These are phyloP conservation scores for Chlorella variabilis DNA, from an alignment of 163 green algal species.

Conservation along the genomic window DNA sequence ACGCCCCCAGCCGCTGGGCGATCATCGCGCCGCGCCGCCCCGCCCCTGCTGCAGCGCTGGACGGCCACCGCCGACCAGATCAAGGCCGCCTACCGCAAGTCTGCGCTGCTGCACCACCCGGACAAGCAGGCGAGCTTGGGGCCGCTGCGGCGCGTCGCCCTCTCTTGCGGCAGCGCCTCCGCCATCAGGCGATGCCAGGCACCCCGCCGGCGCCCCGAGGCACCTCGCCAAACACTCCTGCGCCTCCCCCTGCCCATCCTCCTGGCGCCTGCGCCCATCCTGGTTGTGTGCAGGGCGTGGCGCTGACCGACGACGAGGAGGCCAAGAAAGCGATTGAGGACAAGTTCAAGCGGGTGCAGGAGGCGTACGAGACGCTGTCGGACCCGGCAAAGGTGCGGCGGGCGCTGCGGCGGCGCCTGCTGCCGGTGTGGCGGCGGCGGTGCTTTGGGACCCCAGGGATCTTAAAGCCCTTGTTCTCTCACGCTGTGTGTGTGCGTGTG, in stretches of 20 bases:
- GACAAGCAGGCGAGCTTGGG: conserved; percentile 77
- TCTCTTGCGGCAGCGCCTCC: too few relatives aligned
- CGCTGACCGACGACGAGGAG: conserved; percentile 55
- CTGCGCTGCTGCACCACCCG: conserved; percentile 89
- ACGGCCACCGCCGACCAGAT: conserved; percentile 86
- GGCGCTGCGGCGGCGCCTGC: neutral
- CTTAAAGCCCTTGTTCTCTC: too few relatives aligned
- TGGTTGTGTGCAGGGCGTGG: neutral
- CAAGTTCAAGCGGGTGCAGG: conserved; percentile 79
- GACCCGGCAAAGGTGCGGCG: conserved; percentile 67
- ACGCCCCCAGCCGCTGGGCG: too few relatives aligned
- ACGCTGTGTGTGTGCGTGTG: too few relatives aligned
- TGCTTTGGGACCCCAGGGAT: neutral
- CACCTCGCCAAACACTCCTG: neutral
- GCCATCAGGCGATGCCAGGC: too few relatives aligned
- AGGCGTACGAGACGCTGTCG: conserved; percentile 92
- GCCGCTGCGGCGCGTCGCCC: too few relatives aligned
- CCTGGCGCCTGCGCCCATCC: neutral
- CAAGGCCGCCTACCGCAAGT: conserved; percentile 84
- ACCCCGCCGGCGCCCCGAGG: too few relatives aligned
- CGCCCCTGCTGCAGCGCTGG: conserved; percentile 69
- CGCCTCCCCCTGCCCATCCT: neutral
- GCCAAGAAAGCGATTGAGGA: conserved; percentile 72
- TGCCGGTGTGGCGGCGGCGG: too few relatives aligned
- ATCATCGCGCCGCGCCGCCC: neutral